Evolutionary conservation across 2,329 filamentous ascomycete genomes (phyloP), one percentile per base, ranked within the genome.

Genomic region (Gliomastix tumulicola): DNA sequence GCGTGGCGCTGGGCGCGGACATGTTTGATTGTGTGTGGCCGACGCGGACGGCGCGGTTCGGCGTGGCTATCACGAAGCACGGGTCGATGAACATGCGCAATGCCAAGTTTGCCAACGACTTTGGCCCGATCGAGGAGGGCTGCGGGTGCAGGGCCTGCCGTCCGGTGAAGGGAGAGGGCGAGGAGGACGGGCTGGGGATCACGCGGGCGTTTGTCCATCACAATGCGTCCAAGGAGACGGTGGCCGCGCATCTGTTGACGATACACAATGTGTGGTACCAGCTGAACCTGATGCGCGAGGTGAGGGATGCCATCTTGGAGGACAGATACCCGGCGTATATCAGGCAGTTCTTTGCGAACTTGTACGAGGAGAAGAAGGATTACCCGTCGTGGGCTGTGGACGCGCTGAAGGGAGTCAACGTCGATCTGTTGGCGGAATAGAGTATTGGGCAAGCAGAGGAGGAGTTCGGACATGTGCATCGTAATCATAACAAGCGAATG

Each of bases 1-100:
- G 88, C 36, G 82, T 96, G 5, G 92, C 92, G 2, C 72, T 98
- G 1, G 92, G 92, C 4, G 92, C 92, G 34, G 92, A 98, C 62
- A 98, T 98, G 92, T 98, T 98, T 56, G 92, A 98, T 63, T 98
- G 94, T 55, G 92, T 98, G 7, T 98, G 92, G 92, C 94, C 92
- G 2, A 97, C 92, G 5, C 74, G 92, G 37, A 98, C 92, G 23
- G 92, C 92, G 55, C 80, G 92, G 22, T 98, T 98, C 54, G 92
- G 94, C 41, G 96, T 96, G 54, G 92, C 90, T 25, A 77, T 98
- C 40, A 96, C 90, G 3, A 75, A 78, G 38, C 51, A 69, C 30
- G 94, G 92, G 10, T 76, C 87, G n/a, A 65, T 96, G 32, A 96
- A 95, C 56, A 66, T 98, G 32, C 82, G 86, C 42, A 81, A 90